Base-by-base conservation (phyloP, 2,329 filamentous ascomycete species). In the Fusarium citri region DNA sequence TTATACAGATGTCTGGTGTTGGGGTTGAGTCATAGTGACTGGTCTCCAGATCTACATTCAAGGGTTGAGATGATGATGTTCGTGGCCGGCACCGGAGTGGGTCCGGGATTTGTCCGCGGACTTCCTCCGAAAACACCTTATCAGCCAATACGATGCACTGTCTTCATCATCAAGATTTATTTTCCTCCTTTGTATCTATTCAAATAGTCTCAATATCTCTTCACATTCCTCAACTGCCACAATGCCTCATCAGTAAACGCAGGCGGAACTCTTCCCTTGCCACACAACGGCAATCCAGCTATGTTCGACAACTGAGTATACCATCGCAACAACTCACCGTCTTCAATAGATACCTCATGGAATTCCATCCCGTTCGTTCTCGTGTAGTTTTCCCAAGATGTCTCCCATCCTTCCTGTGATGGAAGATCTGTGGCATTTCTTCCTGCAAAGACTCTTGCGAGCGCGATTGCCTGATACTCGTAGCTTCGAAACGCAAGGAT, bases 391-490 rank as follows among this genome's bases (percentile, higher is more conserved):
- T 22, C 23, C 53, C 53, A 48, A 6, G n/a, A 30, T 8, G 4
- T 28, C n/a, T 48, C 53, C 53, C 53, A 56, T 3, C 30, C 42
- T n/a, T 40, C 28, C 5, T 40, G 23, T 2, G 23, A 15, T 3
- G 42, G 15, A 40, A 48, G 9, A 8, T 23, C 7, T 1, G 4
- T 22, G 2, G 30, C n/a, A 4, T 48, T 40, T 14, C 23, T 56
- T 0, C 30, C 23, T 2, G 53, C 30, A 56, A 55, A 55, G 2
- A 48, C 30, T 40, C 53, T 55, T 8, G 53, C 42, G 5, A 55
- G 53, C 8, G 53, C 53, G 18, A 55, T 37, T 8, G 53, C 53
- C 3, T 55, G 53, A 11, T 55, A 55, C 53, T 55, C 53, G 22
- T 55, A 55, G 16, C 53, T 55, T 4, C 53, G 42, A 5, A 55